Evolutionary conservation across 495 filamentous ascomycete genomes (phyloP).

Genomic region (Trichoderma gamsii): DNA sequence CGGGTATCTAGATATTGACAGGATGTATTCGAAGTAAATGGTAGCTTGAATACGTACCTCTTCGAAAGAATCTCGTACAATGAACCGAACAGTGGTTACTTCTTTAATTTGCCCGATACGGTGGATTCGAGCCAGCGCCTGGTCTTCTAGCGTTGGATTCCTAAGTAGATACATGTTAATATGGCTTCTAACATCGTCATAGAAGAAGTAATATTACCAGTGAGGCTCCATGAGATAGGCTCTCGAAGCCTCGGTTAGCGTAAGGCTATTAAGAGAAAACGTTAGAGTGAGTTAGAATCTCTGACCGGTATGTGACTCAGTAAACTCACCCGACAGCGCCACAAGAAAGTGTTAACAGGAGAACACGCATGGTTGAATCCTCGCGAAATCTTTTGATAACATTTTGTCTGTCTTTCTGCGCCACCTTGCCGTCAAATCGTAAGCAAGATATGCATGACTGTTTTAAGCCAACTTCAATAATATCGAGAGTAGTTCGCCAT

Average conservation of each 20-base stretch:
- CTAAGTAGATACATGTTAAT: slow-evolving; percentile 31
- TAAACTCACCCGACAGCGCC: slow-evolving; percentile 36
- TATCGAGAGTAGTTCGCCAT: slow-evolving; percentile 41
- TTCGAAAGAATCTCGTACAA: slow-evolving; percentile 33
- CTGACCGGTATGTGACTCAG: not conserved
- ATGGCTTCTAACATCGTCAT: slow-evolving; percentile 29
- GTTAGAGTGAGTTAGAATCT: not conserved
- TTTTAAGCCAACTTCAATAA: slow-evolving; percentile 32
- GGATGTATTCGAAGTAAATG: too few relatives aligned
- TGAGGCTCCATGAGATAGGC: slow-evolving; percentile 40
- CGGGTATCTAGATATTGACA: too few relatives aligned
- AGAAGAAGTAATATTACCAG: slow-evolving; percentile 21
- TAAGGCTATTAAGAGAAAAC: slow-evolving; percentile 23
- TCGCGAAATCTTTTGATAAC: slow-evolving; percentile 29
- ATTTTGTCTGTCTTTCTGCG: slow-evolving; percentile 29
- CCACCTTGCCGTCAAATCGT: slow-evolving; percentile 42
- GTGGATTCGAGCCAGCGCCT: slow-evolving; percentile 35
- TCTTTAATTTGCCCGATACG: slow-evolving; percentile 34
- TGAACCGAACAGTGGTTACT: slow-evolving; percentile 35
- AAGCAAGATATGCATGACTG: slow-evolving; percentile 26
- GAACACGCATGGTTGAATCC: slow-evolving; percentile 27
- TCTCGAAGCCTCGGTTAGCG: slow-evolving; percentile 32
- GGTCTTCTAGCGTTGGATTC: slow-evolving; percentile 40
- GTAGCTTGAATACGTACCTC: slow-evolving; percentile 20
- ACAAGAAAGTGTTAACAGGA: slow-evolving; percentile 37